Conservation (phyloP, 495 filamentous ascomycete genomes). For the Hamigera avellanea region DNA sequence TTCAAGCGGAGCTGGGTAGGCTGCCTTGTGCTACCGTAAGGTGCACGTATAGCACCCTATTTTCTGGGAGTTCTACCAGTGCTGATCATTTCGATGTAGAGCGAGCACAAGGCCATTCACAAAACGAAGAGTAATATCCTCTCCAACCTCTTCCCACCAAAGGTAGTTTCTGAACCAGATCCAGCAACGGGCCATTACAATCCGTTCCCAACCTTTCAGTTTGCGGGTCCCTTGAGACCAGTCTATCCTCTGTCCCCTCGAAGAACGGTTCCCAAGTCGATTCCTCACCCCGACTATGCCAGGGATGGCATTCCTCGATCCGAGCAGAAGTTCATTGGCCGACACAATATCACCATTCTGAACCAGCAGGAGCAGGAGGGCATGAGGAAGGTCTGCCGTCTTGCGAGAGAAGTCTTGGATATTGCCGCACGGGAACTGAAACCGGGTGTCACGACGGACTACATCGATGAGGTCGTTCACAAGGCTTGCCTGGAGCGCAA, state of each 20-base stretch:
- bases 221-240: constrained; percentile 69
- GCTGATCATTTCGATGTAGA: constrained; percentile 34
- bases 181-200: constrained; percentile 82
- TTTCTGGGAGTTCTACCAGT: constrained; percentile 5
- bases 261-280: constrained; percentile 65
- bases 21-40: constrained; percentile 17
- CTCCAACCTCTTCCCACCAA: constrained; percentile 55
- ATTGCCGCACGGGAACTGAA: constrained; percentile 68
- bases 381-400: constrained; percentile 86
- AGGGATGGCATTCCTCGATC: constrained; percentile 71
- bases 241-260: constrained; percentile 77
- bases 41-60: constrained; percentile 9
- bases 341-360: constrained; percentile 72
- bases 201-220: constrained; percentile 79
- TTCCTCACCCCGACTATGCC: constrained; percentile 77
- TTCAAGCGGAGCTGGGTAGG: constrained; percentile 98
- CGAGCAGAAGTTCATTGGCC: constrained; percentile 56
- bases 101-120: constrained; percentile 76
- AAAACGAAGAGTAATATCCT: constrained; percentile 73
- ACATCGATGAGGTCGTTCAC: constrained; percentile 93
- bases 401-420: constrained; percentile 89
- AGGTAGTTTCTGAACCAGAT: constrained; percentile 74
- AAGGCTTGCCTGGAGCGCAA: constrained; percentile 89
- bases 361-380: constrained; percentile 67
- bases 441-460: constrained; percentile 90